Evolutionary conservation across 83 land plant species (phyloP).

Genomic region (Diphasiastrum complanatum): DNA sequence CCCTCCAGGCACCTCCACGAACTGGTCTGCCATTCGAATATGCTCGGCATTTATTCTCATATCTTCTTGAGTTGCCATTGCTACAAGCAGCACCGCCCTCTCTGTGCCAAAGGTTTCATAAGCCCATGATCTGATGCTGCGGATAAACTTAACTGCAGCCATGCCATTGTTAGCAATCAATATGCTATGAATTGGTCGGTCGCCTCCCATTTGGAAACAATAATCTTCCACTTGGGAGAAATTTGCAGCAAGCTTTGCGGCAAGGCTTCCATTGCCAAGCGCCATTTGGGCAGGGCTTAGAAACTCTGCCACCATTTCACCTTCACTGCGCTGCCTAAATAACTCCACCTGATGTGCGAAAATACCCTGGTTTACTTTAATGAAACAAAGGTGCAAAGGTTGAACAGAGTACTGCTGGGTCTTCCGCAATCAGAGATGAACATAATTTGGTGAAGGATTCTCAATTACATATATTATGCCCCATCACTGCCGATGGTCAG

Average conservation of each 20-base stretch:
- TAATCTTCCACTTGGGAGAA: constrained; percentile 71
- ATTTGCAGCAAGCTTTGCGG: constrained; percentile 33
- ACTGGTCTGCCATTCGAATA: constrained; percentile 97
- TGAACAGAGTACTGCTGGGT: too few relatives aligned
- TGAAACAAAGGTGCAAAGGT: too few relatives aligned
- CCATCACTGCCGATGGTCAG: too few relatives aligned
- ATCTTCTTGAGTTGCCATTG: constrained; percentile 99
- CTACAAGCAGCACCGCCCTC: constrained; percentile 86
- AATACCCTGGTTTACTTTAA: too few relatives aligned
- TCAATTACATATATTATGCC: too few relatives aligned
- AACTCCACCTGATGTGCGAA: too few relatives aligned
- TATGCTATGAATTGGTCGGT: constrained; percentile 75
- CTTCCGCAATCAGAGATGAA: too few relatives aligned
- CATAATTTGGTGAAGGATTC: too few relatives aligned
- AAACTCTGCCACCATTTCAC: too few relatives aligned
- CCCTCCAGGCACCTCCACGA: constrained; percentile 99
- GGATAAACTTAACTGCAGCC: constrained; percentile 98
- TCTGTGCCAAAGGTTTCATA: constrained; percentile 92
- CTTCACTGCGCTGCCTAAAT: too few relatives aligned
- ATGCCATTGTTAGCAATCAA: constrained; percentile 97
- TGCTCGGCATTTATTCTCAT: constrained; percentile 99
- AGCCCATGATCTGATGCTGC: constrained; percentile 91
- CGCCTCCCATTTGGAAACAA: constrained; percentile 80
- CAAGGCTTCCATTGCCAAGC: constrained; percentile 47
- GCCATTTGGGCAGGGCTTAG: too few relatives aligned